Conservation (phyloP, 228 moss, liverwort and hornwort genomes). For the Sphagnum fallax region DNA sequence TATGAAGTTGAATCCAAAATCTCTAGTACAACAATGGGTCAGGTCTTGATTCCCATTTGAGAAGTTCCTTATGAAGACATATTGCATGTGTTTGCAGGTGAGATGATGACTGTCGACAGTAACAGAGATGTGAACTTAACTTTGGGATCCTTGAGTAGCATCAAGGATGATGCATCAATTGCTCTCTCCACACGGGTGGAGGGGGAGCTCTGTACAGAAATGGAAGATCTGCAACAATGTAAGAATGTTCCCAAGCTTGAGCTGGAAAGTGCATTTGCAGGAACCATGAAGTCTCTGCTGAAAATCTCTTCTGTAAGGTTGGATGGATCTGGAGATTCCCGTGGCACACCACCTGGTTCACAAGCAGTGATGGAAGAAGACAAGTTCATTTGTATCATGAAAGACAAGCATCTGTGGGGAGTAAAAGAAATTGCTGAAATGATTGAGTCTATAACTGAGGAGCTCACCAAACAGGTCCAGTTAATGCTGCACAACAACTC, state of each 20-base stretch:
- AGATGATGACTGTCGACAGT: no score
- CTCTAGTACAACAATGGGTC: no score
- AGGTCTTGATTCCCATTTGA: no score
- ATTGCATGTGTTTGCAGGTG: no score
- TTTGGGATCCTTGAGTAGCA: no score
- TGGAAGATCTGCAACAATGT: slow-evolving; percentile 4
- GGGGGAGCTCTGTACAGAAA: slow-evolving; percentile 1
- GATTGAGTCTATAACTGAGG: slow-evolving; percentile 43
- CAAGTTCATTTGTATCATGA: slow-evolving; percentile 24
- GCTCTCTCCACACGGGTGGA: slow-evolving; percentile 5
- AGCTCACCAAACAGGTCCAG: slow-evolving; percentile 31
- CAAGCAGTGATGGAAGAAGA: slow-evolving; percentile 19
- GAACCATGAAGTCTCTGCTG: slow-evolving; percentile 13
- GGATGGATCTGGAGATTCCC: slow-evolving; percentile 1
- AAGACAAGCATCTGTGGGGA: slow-evolving; percentile 19
- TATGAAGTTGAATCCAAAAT: no score
- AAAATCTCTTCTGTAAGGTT: slow-evolving; percentile 8
- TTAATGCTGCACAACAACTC: slow-evolving; percentile 14
- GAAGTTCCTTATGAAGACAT: no score
- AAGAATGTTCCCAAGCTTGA: slow-evolving; percentile 8
- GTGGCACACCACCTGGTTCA: slow-evolving; percentile 5
- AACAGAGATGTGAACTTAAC: no score
- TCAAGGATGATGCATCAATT: not conserved
- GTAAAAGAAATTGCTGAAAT: slow-evolving; percentile 15
- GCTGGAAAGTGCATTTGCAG: slow-evolving; percentile 4